phyloP scores from a whole-genome alignment of 2,329 filamentous ascomycete species.

The Aurifilum marmelostoma region DNA sequence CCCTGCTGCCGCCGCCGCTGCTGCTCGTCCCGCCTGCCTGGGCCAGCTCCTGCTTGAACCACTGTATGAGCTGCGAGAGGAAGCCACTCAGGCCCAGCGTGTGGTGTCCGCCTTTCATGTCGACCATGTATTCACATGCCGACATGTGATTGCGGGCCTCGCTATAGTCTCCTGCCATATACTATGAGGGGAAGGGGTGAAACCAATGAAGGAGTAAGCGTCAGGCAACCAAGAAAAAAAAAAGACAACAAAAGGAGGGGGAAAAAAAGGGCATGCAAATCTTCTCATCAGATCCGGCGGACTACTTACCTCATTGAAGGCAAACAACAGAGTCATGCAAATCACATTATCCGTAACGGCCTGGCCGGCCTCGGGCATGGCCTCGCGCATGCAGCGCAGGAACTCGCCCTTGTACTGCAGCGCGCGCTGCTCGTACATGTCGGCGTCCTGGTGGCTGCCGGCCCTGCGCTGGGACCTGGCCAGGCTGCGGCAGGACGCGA shows the following conservation, averaged over 20 bases:
- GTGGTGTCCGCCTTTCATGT: slow-evolving; percentile 7
- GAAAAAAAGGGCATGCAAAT: not conserved
- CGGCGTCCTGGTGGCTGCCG: not conserved
- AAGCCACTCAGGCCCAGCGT: slow-evolving; percentile 31
- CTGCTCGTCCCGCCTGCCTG: not conserved
- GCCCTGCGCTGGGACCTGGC: slow-evolving; percentile 8
- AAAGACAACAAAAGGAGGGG: not conserved
- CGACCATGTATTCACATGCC: slow-evolving; percentile 20
- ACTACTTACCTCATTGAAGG: slow-evolving; percentile 20
- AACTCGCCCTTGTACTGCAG: slow-evolving; percentile 15
- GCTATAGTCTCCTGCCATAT: slow-evolving; percentile 9
- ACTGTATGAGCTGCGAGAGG: slow-evolving; percentile 12
- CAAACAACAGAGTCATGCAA: slow-evolving; percentile 12
- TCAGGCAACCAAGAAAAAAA: not conserved
- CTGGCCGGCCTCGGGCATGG: slow-evolving; percentile 6
- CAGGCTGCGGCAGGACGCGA: slow-evolving; percentile 7
- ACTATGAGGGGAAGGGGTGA: not conserved
- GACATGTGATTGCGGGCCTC: slow-evolving; percentile 10
- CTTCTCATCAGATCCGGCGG: not conserved
- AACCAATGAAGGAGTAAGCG: too few relatives aligned
- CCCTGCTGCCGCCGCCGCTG: slow-evolving; percentile 1
- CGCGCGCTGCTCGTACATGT: slow-evolving; percentile 13
- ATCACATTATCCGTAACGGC: slow-evolving; percentile 15
- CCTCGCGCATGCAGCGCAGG: slow-evolving; percentile 16
- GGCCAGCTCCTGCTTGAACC: slow-evolving; percentile 16